A percentile compares a stretch with the other conserved stretches of the same genome.
Evolutionary conservation across 2,329 filamentous ascomycete species (phyloP).

Genomic region (Septoria petroselini): DNA sequence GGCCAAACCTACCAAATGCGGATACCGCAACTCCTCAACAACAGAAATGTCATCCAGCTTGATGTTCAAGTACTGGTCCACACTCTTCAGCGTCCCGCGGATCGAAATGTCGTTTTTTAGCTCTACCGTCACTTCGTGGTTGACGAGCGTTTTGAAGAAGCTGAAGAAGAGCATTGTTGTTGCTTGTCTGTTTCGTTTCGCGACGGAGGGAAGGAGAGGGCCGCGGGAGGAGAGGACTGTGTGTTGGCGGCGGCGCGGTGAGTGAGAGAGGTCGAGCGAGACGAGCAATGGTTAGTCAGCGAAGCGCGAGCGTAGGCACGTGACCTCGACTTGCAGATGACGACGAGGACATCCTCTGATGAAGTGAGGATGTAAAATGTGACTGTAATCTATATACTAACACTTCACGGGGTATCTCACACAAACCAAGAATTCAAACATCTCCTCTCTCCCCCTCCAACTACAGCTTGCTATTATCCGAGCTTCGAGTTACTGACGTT

Average conservation of each 20-base stretch:
- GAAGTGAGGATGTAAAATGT: too few species aligned
- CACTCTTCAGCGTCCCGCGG: conserved; percentile 89
- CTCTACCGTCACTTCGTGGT: conserved; percentile 95
- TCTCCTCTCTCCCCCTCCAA: neutral
- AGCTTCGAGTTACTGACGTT: conserved; percentile 61
- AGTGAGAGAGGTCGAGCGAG: too few species aligned
- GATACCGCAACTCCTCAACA: conserved; percentile 89
- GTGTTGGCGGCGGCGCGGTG: too few species aligned
- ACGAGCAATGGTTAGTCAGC: too few species aligned
- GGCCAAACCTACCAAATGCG: conserved; percentile 67
- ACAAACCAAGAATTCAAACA: too few species aligned
- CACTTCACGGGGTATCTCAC: conserved; percentile 1
- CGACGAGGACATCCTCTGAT: too few species aligned
- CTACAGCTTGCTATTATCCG: neutral
- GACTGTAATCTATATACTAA: neutral
- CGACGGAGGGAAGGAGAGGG: too few species aligned
- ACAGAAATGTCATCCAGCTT: conserved; percentile 95
- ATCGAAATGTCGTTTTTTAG: conserved; percentile 99
- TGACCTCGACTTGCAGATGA: too few species aligned
- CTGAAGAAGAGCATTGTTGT: conserved; percentile 28
- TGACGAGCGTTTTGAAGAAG: conserved; percentile 55
- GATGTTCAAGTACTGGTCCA: conserved; percentile 99
- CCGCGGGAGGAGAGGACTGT: too few species aligned
- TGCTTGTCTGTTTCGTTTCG: too few species aligned
- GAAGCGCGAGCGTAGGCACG: too few species aligned